Conservation (phyloP, 306 rosid genomes). For the Rosa persica region DNA sequence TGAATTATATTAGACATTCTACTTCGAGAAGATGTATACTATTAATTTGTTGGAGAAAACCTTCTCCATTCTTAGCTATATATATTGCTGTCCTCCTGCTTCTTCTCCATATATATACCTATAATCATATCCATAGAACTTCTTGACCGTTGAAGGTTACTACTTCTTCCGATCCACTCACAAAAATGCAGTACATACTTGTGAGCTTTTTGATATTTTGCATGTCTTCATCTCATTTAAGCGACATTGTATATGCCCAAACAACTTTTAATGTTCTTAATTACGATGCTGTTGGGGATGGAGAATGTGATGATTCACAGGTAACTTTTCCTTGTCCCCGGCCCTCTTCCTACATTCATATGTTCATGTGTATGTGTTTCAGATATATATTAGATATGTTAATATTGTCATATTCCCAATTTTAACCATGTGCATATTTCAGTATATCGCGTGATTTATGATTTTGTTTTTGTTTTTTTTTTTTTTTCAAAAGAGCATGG, state of each 20-base stretch:
- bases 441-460: background rate
- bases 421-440: too few relatives aligned
- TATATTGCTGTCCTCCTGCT: background rate
- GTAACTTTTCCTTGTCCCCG: background rate
- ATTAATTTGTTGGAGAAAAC: background rate
- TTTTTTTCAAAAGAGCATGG: conserved; percentile 2
- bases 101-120: background rate
- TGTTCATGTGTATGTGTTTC: background rate
- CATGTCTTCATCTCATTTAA: background rate
- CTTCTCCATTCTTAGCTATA: background rate
- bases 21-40: too few relatives aligned
- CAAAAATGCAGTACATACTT: background rate
- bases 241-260: background rate
- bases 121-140: background rate
- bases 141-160: background rate
- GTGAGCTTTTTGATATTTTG: background rate
- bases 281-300: conserved; percentile 10
- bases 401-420: background rate
- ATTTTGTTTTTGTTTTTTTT: too few relatives aligned
- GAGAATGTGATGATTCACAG: conserved; percentile 1
- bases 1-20: too few relatives aligned
- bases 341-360: background rate
- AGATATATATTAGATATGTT: background rate
- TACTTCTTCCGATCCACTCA: background rate
- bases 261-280: background rate